These are phyloP conservation scores for Nakataea oryzae DNA, from an alignment of 2,329 filamentous ascomycete species.

Conservation along the genomic window DNA sequence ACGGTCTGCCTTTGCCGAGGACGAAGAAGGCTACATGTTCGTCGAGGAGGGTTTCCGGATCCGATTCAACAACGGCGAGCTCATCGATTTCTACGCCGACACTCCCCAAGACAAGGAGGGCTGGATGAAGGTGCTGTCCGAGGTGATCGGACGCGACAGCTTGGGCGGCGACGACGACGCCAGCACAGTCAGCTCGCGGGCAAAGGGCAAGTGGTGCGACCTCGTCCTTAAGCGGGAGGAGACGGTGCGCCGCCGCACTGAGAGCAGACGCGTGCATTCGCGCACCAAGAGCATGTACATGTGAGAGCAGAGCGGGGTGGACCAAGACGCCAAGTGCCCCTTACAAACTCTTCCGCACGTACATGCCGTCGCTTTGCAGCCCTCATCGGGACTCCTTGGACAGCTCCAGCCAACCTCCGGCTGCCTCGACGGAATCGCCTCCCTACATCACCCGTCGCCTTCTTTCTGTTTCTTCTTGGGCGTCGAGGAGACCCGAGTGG, in stretches of 20 bases:
- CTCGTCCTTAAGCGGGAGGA: slow-evolving; percentile 55
- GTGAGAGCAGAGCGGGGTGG: no score
- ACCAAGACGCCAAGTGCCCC: no score
- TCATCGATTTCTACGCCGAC: slow-evolving; percentile 98
- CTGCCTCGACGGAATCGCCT: not conserved
- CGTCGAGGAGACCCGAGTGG: not conserved
- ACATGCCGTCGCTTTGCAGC: no score
- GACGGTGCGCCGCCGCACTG: slow-evolving; percentile 42
- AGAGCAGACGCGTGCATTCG: slow-evolving; percentile 40
- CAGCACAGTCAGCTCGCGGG: slow-evolving; percentile 21
- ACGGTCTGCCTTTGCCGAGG: slow-evolving; percentile 92
- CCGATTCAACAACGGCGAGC: slow-evolving; percentile 93
- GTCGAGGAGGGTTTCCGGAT: slow-evolving; percentile 98
- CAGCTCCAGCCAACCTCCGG: no score
- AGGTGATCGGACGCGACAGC: slow-evolving; percentile 51
- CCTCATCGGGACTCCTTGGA: no score
- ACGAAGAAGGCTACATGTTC: slow-evolving; percentile 99
- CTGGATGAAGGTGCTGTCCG: slow-evolving; percentile 84
- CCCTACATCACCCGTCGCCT: not conserved
- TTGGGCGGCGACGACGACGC: slow-evolving; percentile 36
- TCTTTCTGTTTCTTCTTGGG: not conserved
- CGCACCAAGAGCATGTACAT: slow-evolving; percentile 48
- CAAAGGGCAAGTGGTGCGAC: slow-evolving; percentile 55
- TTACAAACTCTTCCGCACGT: no score
- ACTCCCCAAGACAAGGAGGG: slow-evolving; percentile 77